phyloP scores from a whole-genome alignment of 2,329 filamentous ascomycete genomes.

The Volutella citrinella region DNA sequence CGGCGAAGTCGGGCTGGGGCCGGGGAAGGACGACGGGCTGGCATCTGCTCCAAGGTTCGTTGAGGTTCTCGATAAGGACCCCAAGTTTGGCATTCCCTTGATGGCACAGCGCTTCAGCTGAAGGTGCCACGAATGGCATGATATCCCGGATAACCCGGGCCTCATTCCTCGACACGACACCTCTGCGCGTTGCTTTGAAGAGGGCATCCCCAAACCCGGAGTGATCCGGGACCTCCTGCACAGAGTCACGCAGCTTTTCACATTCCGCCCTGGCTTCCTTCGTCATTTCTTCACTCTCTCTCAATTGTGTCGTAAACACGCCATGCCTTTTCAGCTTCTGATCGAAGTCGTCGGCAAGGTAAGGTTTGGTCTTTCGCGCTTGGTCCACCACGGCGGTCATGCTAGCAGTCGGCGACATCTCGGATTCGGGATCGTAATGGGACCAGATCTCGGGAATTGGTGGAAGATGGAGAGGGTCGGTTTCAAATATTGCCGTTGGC shows the following conservation, averaged over 20 bases:
- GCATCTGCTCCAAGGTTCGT: not conserved
- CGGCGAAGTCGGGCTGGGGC: not conserved
- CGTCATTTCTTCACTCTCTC: no score
- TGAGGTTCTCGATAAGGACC: not conserved
- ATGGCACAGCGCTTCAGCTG: not conserved
- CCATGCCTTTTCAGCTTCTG: not conserved
- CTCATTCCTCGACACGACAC: not conserved
- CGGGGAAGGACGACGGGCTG: not conserved
- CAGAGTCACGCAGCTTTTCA: no score
- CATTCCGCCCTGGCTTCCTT: no score
- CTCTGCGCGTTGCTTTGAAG: not conserved
- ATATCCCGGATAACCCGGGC: not conserved
- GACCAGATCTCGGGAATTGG: not conserved
- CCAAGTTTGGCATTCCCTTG: not conserved
- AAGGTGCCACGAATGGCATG: not conserved
- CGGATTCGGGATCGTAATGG: no score
- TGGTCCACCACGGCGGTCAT: no score
- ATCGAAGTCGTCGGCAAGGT: not conserved
- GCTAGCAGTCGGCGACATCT: no score
- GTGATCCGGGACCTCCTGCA: not conserved
- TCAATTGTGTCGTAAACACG: not conserved
- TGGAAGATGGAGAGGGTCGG: not conserved
- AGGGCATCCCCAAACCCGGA: not conserved
- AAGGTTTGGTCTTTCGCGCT: not conserved
- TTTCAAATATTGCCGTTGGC: not conserved